Conservation (phyloP, 164 flowering plant genomes). For the Vitis amurensis region DNA sequence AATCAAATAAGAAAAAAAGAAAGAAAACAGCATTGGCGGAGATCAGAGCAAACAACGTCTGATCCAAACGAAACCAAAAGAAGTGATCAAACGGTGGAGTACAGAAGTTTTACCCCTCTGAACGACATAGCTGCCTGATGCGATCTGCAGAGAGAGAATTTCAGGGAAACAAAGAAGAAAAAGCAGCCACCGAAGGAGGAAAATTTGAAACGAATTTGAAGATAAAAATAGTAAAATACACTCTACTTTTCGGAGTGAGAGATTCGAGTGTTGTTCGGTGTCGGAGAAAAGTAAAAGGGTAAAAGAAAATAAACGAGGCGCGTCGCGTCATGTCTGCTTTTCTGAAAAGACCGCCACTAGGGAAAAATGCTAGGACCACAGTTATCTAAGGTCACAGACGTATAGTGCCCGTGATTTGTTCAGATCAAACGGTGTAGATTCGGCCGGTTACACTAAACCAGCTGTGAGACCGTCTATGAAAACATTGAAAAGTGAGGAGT, state of each 20-base stretch:
- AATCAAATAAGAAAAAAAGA: background rate
- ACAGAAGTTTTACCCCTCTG: slow-evolving; percentile 19
- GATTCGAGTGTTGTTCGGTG: background rate
- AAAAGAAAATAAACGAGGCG: background rate
- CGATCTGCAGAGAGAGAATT: background rate
- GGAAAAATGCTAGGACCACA: background rate
- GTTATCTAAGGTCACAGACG: too few relatives aligned
- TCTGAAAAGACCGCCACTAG: background rate
- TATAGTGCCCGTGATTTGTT: too few relatives aligned
- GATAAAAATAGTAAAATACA: background rate
- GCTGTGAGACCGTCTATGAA: too few relatives aligned
- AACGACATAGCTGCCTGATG: slow-evolving; percentile 14
- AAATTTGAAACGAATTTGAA: background rate
- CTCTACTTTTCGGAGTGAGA: background rate
- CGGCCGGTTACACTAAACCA: too few relatives aligned
- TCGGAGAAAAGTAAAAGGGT: too few relatives aligned
- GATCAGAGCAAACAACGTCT: background rate
- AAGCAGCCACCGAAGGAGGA: slow-evolving; percentile 15
- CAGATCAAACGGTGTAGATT: too few relatives aligned
- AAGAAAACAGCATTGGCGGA: background rate
- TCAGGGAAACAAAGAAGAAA: background rate
- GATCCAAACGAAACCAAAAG: background rate
- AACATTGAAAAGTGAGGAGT: too few relatives aligned
- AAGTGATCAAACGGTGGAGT: background rate
- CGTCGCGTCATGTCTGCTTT: background rate